Evolutionary conservation across 2,329 filamentous ascomycete species (phyloP).

Genomic region (Claviceps sp.): DNA sequence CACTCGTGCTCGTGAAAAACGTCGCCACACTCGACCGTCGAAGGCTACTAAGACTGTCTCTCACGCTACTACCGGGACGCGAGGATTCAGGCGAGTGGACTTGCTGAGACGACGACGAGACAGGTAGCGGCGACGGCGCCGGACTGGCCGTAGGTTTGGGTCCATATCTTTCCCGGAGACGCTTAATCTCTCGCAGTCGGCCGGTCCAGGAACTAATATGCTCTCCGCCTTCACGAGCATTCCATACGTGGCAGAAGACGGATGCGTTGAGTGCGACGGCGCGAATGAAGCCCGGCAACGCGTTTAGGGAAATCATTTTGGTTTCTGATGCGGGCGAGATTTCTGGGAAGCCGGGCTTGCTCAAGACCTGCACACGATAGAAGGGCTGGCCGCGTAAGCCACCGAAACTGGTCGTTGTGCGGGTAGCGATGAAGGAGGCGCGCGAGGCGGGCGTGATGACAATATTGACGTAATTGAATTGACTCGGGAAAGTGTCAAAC

Average conservation of each 20-base stretch:
- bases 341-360: constrained; percentile 77
- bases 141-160: constrained; percentile 22
- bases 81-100: constrained; percentile 7
- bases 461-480: constrained; percentile 96
- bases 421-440: constrained; percentile 57
- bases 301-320: constrained; percentile 75
- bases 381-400: constrained; percentile 34
- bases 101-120: constrained; percentile 12
- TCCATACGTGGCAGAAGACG: constrained; percentile 88
- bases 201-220: constrained; percentile 83
- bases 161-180: constrained; percentile 57
- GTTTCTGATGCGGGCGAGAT: constrained; percentile 81
- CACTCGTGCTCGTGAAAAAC: constrained; percentile 45
- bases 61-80: constrained; percentile 22
- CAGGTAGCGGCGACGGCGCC: constrained; percentile 16
- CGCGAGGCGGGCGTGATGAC: constrained; percentile 82
- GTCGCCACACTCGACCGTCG: constrained; percentile 52
- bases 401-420: constrained; percentile 24
- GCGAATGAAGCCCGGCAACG: constrained; percentile 73
- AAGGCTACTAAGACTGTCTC: constrained; percentile 48
- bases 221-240: constrained; percentile 60
- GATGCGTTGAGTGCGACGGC: constrained; percentile 86
- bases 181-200: constrained; percentile 71
- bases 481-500: constrained; percentile 84
- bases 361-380: constrained; percentile 83